A percentile compares a stretch with the other conserved stretches of the same genome.
Evolutionary conservation across 257 asterid species (phyloP).

Genomic region (Hygrophila difformis): DNA sequence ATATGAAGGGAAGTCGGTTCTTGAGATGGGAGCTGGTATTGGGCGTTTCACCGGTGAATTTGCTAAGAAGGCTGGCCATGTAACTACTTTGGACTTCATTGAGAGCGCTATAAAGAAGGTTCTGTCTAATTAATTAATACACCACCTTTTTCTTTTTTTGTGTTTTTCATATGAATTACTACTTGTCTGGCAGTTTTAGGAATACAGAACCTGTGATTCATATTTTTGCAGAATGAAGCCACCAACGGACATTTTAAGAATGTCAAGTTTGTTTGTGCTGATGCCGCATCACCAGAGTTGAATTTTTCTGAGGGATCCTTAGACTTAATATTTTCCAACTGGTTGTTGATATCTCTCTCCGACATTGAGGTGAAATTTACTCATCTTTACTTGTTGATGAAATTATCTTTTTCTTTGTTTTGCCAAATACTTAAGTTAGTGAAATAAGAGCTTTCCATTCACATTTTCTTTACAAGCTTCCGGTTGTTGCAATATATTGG

Average conservation of each 20-base stretch:
- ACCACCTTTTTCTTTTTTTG: too few relatives aligned
- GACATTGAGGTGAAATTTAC: slow-evolving; percentile 56
- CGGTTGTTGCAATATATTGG: too few relatives aligned
- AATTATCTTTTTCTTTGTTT: not conserved
- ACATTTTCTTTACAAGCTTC: too few relatives aligned
- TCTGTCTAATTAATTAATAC: not conserved
- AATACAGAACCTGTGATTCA: not conserved
- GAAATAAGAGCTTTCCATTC: too few relatives aligned
- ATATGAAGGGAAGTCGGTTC: slow-evolving; percentile 67
- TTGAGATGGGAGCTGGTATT: slow-evolving; percentile 99
- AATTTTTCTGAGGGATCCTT: slow-evolving; percentile 62
- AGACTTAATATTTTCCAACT: slow-evolving; percentile 81
- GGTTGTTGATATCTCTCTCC: slow-evolving; percentile 96
- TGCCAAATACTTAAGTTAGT: too few relatives aligned
- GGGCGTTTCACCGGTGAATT: slow-evolving; percentile 96
- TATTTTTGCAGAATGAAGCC: slow-evolving; percentile 56
- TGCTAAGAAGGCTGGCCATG: slow-evolving; percentile 59
- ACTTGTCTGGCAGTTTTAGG: not conserved
- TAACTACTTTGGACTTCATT: slow-evolving; percentile 84
- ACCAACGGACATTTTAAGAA: slow-evolving; percentile 55
- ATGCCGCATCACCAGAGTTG: slow-evolving; percentile 77
- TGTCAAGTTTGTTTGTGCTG: slow-evolving; percentile 83
- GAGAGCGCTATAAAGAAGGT: slow-evolving; percentile 48
- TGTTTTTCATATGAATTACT: not conserved
- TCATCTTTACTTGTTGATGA: not conserved